Base-by-base conservation (phyloP, 2,329 filamentous ascomycete genomes). In the Monosporascus ibericus region DNA sequence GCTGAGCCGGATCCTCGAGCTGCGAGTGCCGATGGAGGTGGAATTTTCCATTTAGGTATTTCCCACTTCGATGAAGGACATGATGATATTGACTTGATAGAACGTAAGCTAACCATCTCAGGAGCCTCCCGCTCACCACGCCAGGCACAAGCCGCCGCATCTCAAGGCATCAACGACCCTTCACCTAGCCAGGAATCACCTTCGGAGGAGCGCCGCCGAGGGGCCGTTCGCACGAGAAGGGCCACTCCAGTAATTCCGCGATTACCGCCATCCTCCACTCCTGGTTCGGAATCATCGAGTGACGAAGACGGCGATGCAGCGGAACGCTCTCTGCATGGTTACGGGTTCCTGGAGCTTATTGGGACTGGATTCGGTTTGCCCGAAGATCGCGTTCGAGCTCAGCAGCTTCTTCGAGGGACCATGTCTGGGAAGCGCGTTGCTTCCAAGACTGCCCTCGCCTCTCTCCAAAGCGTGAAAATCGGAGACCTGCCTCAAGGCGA, bases 361-460 rank as follows among this genome's bases (percentile, higher is more conserved):
- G 36, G 48, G 25, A 20, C n/a, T 38, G 25, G 39, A 47, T 34
- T 53, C 37, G 50, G 15, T 27, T 27, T 54, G n/a, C 65, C 69
- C 2, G 72, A 75, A 14, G 61, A 62, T 18, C 62, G 68, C 8
- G 49, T 74, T 18, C 68, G 74, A 17, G 68, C 70, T 11, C 65
- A 74, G 15, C 78, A 81, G 59, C 51, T 79, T 6, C 59, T 77
- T 36, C 74, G 78, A 42, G 76, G 76, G 17, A 66, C 72, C 7
- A 54, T 72, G 22, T 61, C 68, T 0, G 73, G 65, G 39, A 77
- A 75, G 59, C 67, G 72, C 56, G 72, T 80, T 6, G 77, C 77
- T 3, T 80, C 77, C 0, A 74, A 68, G 55, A 64, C 62, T 17
- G 76, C 77, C 3, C 63, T 82, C 14, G 64, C 67, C 14, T 73